Conservation (phyloP, 805 yeast genomes). For the Scheffersomyces amazonensis region DNA sequence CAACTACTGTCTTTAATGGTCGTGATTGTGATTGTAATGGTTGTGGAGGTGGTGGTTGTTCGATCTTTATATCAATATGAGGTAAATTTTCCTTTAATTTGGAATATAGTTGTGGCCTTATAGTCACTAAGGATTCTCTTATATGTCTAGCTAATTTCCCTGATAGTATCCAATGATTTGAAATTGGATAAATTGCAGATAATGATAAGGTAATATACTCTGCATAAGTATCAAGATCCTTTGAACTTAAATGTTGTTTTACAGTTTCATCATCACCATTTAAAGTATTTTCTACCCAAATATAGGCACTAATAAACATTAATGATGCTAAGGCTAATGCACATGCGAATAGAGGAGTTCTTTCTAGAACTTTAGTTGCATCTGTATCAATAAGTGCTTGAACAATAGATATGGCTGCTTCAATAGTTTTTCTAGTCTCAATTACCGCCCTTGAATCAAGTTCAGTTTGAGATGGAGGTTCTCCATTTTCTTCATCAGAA, state of each 20-base stretch:
- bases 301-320: slow-evolving; percentile 51
- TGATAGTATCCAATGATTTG: slow-evolving; percentile 51
- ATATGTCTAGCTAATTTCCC: slow-evolving; percentile 46
- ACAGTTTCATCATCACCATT: slow-evolving; percentile 11
- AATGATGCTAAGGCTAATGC: slow-evolving; percentile 51
- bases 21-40: not conserved
- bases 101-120: slow-evolving; percentile 39
- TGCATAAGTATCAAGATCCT: slow-evolving; percentile 42
- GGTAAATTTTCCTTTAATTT: slow-evolving; percentile 33
- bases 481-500: slow-evolving; percentile 9
- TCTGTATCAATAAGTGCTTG: slow-evolving; percentile 46
- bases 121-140: slow-evolving; percentile 41
- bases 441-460: slow-evolving; percentile 45
- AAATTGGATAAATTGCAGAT: slow-evolving; percentile 47
- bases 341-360: slow-evolving; percentile 54
- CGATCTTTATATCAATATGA: slow-evolving; percentile 11
- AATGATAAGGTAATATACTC: slow-evolving; percentile 50
- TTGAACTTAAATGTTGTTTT: slow-evolving; percentile 16
- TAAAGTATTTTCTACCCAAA: slow-evolving; percentile 47
- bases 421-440: slow-evolving; percentile 53
- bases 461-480: slow-evolving; percentile 13
- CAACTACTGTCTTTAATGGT: not conserved
- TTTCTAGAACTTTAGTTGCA: slow-evolving; percentile 37
- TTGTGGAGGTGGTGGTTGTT: not conserved
- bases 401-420: slow-evolving; percentile 50